Percentiles rank a stretch among this genome's conserved stretches.
These are phyloP conservation scores for Penicillium sp. DNA, from an alignment of 2,329 filamentous ascomycete species.

Conservation along the genomic window DNA sequence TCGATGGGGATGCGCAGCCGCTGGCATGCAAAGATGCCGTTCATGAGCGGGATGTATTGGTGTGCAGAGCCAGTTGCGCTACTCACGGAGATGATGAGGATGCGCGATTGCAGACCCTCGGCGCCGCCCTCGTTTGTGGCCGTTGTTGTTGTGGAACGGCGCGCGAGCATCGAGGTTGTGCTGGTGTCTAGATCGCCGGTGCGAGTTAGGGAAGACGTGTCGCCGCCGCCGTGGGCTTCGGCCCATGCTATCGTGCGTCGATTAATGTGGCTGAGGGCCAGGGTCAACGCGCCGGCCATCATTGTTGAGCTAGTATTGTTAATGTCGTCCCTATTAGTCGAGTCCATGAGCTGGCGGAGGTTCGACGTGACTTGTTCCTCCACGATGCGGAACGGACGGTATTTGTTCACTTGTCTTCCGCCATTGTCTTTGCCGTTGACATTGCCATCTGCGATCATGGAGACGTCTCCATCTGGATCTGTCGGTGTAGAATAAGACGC, in stretches of 20 bases:
- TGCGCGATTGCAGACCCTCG: conserved; percentile 71
- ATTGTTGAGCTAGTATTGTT: conserved; percentile 73
- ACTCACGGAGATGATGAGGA: conserved; percentile 88
- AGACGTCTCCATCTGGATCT: conserved; percentile 56
- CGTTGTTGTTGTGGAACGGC: conserved; percentile 17
- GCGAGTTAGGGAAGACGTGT: conserved; percentile 43
- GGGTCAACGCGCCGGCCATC: conserved; percentile 86
- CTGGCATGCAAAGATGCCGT: conserved; percentile 93
- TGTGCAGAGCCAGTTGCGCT: conserved; percentile 84
- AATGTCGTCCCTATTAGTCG: conserved; percentile 68
- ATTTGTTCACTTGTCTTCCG: conserved; percentile 76
- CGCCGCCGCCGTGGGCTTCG: conserved; percentile 59
- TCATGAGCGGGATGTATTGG: conserved; percentile 98
- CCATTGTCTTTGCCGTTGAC: conserved; percentile 32
- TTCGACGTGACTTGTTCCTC: conserved; percentile 79
- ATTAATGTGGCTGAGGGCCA: conserved; percentile 89
- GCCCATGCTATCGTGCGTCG: conserved; percentile 72
- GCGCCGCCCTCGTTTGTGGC: conserved; percentile 33
- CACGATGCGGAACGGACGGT: conserved; percentile 85
- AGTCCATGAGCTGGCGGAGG: conserved; percentile 72
- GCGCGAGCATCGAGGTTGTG: conserved; percentile 25
- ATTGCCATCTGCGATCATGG: conserved; percentile 57
- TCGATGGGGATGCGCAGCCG: conserved; percentile 88
- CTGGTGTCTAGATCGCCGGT: conserved; percentile 36
- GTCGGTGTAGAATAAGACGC: conserved; percentile 19